Evolutionary conservation across 1,284 basidiomycete genomes (phyloP).

Genomic region (Sporisorium graminicola): DNA sequence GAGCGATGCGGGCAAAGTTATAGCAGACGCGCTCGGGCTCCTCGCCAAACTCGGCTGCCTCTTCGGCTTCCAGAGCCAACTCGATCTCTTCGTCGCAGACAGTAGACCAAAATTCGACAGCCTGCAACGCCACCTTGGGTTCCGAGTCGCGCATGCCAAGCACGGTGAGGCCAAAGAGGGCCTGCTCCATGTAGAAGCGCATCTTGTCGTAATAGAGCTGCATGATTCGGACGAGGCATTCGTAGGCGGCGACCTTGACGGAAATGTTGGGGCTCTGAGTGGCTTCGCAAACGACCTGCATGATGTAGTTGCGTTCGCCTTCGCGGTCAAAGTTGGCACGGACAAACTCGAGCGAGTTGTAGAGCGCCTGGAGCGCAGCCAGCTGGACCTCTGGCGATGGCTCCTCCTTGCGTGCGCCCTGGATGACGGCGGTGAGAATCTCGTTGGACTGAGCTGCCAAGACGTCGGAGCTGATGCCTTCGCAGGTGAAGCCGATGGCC

Average conservation of each 20-base stretch:
- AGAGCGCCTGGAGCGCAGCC: constrained; percentile 92
- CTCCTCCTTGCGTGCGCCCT: constrained; percentile 96
- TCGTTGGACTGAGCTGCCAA: constrained; percentile 91
- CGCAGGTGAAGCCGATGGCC: constrained; percentile 96
- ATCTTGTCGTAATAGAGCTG: constrained; percentile 99
- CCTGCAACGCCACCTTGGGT: constrained; percentile 92
- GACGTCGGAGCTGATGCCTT: constrained; percentile 82
- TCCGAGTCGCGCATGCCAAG: constrained; percentile 96
- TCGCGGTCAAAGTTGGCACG: constrained; percentile 89
- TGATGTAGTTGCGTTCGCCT: constrained; percentile 98
- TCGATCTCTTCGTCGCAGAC: constrained; percentile 98
- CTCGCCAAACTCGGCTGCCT: constrained; percentile 93
- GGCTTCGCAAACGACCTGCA: constrained; percentile 99
- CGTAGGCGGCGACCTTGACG: constrained; percentile 75
- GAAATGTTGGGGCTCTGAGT: constrained; percentile 89
- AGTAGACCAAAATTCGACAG: constrained; percentile 99
- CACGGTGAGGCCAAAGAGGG: constrained; percentile 96
- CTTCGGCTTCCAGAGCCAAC: constrained; percentile 88
- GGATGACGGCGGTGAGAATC: constrained; percentile 97
- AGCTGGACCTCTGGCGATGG: constrained; percentile 86
- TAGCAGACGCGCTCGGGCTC: constrained; percentile 87
- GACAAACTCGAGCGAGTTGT: constrained; percentile 97
- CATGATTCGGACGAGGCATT: constrained; percentile 97
- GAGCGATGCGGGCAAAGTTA: constrained; percentile 92
- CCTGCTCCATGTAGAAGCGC: constrained; percentile 99